Percentiles rank a stretch among this genome's conserved stretches.
Evolutionary conservation across 2,329 filamentous ascomycete genomes (phyloP).

Genomic region (Pestalotiopsis sp.): DNA sequence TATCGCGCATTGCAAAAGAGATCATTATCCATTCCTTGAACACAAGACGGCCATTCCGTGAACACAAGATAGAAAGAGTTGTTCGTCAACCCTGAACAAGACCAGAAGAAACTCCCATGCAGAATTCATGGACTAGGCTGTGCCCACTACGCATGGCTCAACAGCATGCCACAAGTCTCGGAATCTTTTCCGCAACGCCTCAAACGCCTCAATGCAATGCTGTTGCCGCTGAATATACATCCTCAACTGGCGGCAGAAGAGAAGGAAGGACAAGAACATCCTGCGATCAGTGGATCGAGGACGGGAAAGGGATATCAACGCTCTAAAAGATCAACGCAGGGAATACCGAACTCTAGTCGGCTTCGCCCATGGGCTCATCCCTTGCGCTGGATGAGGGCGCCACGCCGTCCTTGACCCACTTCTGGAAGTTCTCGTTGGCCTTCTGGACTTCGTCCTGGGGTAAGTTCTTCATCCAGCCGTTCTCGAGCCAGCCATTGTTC

Average conservation of each 20-base stretch:
- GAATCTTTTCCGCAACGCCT: slow-evolving; percentile 2
- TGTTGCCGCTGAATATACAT: background rate
- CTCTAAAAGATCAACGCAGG: background rate
- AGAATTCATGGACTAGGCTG: too few species aligned
- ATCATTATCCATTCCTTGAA: too few species aligned
- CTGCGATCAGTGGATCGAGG: background rate
- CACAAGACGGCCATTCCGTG: too few species aligned
- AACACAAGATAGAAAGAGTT: too few species aligned
- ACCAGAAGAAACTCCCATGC: too few species aligned
- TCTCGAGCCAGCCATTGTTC: slow-evolving; percentile 78
- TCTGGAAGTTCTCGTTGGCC: slow-evolving; percentile 67
- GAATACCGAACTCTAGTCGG: slow-evolving; percentile 19
- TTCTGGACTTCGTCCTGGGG: slow-evolving; percentile 77
- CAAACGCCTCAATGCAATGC: slow-evolving; percentile 1
- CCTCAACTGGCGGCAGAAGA: too few species aligned
- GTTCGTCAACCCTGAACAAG: too few species aligned
- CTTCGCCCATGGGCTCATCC: slow-evolving; percentile 26
- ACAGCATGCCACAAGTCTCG: background rate
- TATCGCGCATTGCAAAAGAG: too few species aligned
- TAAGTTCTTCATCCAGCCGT: slow-evolving; percentile 77
- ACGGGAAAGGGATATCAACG: background rate
- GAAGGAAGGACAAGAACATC: background rate
- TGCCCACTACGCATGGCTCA: background rate
- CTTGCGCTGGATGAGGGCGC: slow-evolving; percentile 36
- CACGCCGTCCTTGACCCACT: slow-evolving; percentile 55